phyloP scores from a whole-genome alignment of 2,329 filamentous ascomycete species.

The Calonectria hawksworthii region DNA sequence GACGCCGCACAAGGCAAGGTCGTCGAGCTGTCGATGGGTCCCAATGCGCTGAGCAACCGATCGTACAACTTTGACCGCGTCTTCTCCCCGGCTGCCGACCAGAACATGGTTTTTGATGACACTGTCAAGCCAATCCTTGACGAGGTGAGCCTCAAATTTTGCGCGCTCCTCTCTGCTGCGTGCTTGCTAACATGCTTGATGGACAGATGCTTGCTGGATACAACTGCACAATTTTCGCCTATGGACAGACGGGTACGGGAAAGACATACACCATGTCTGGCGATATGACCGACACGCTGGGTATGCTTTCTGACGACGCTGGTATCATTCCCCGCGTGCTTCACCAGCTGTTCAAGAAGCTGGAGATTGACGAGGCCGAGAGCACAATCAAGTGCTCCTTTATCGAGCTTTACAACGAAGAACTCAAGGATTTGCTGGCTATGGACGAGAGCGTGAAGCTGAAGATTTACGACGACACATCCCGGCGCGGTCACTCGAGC shows the following conservation, averaged over 20 bases:
- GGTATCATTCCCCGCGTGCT: slow-evolving; percentile 96
- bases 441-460: slow-evolving; percentile 86
- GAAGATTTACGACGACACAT: slow-evolving; percentile 95
- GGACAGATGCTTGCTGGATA: slow-evolving; percentile 89
- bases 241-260: slow-evolving; percentile 96
- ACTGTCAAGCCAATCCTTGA: slow-evolving; percentile 93
- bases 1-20: slow-evolving; percentile 89
- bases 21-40: slow-evolving; percentile 91
- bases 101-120: slow-evolving; percentile 94
- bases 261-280: slow-evolving; percentile 99
- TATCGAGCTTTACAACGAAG: slow-evolving; percentile 98
- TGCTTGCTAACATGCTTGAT: slow-evolving; percentile 19
- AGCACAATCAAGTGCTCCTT: slow-evolving; percentile 97
- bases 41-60: slow-evolving; percentile 94
- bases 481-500: slow-evolving; percentile 84
- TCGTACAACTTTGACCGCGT: slow-evolving; percentile 97
- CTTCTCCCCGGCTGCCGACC: slow-evolving; percentile 94
- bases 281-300: slow-evolving; percentile 90
- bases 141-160: slow-evolving; percentile 72
- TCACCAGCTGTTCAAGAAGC: slow-evolving; percentile 86
- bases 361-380: slow-evolving; percentile 84
- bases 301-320: slow-evolving; percentile 89
- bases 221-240: slow-evolving; percentile 99
- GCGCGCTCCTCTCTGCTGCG: too few species aligned
- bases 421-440: slow-evolving; percentile 89